These are phyloP conservation scores for Suhomyces sp. DNA, from an alignment of 805 yeast species.

Conservation along the genomic window DNA sequence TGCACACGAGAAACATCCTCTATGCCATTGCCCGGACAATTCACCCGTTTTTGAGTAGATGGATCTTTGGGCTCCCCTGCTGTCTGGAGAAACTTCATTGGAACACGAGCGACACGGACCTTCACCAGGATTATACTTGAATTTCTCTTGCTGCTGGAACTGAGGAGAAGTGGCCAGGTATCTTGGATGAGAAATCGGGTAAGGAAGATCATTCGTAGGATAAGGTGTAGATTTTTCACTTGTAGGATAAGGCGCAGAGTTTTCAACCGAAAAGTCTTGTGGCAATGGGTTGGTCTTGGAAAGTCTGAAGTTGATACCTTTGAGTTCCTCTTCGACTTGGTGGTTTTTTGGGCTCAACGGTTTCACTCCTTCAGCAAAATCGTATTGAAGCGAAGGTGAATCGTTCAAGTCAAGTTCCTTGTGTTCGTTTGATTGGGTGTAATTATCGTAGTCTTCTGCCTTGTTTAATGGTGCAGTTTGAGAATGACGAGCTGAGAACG, in stretches of 20 bases:
- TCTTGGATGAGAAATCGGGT: not conserved
- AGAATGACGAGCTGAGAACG: constrained; percentile 19
- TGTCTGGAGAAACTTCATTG: constrained; percentile 42
- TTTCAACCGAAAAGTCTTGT: not conserved
- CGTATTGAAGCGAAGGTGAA: not conserved
- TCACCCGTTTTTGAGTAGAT: constrained; percentile 86
- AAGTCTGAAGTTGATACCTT: constrained; percentile 23
- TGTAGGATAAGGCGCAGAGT: not conserved
- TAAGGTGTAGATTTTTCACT: not conserved
- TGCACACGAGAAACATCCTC: constrained; percentile 76
- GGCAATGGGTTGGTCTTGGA: not conserved
- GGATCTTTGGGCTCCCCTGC: constrained; percentile 47
- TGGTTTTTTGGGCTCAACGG: constrained; percentile 38
- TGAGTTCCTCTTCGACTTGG: constrained; percentile 31
- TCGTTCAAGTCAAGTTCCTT: not conserved
- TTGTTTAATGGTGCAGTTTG: not conserved
- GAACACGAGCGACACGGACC: constrained; percentile 83
- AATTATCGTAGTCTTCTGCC: not conserved
- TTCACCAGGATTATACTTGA: constrained; percentile 49
- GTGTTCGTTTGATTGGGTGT: not conserved
- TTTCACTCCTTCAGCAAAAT: constrained; percentile 16
- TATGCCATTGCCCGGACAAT: constrained; percentile 91
- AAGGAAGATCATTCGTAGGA: not conserved
- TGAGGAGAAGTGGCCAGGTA: not conserved
- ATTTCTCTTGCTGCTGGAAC: not conserved